phyloP scores from a whole-genome alignment of 306 rosid species.

The Alnus rubra region DNA sequence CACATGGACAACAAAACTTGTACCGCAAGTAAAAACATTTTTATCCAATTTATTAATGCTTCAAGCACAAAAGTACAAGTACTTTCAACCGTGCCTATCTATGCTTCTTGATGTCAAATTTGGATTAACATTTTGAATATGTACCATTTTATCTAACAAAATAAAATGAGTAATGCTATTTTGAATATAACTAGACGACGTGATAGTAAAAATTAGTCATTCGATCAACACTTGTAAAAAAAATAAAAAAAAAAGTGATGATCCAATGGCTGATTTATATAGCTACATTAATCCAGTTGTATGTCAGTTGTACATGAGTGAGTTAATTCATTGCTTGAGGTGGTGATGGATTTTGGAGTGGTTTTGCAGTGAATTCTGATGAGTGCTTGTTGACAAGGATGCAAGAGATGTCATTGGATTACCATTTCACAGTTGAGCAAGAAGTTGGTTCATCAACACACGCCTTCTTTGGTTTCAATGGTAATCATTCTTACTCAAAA shows the following conservation, averaged over 20 bases:
- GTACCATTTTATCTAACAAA: background rate
- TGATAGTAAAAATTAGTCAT: too few relatives aligned
- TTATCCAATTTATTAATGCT: background rate
- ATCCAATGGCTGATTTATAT: too few relatives aligned
- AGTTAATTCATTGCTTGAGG: too few relatives aligned
- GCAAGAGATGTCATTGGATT: conserved; percentile 99
- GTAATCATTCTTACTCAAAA: conserved; percentile 28
- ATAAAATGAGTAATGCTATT: too few relatives aligned
- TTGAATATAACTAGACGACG: too few relatives aligned
- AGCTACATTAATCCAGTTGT: too few relatives aligned
- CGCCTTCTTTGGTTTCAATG: conserved; percentile 98
- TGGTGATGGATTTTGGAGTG: background rate
- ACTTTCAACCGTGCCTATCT: background rate
- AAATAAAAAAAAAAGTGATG: too few relatives aligned
- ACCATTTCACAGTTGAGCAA: conserved; percentile 98
- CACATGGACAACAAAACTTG: background rate
- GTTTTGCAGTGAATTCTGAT: conserved; percentile 70
- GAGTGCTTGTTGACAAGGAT: conserved; percentile 93
- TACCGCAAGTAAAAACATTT: background rate
- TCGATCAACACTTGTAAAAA: too few relatives aligned
- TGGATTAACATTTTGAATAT: background rate
- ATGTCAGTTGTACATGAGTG: too few relatives aligned
- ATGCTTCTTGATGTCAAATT: background rate
- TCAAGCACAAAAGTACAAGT: background rate
- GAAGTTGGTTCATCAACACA: conserved; percentile 99